Evolutionary conservation across 805 yeast species (phyloP).

Genomic region (Candida ipomoeae): DNA sequence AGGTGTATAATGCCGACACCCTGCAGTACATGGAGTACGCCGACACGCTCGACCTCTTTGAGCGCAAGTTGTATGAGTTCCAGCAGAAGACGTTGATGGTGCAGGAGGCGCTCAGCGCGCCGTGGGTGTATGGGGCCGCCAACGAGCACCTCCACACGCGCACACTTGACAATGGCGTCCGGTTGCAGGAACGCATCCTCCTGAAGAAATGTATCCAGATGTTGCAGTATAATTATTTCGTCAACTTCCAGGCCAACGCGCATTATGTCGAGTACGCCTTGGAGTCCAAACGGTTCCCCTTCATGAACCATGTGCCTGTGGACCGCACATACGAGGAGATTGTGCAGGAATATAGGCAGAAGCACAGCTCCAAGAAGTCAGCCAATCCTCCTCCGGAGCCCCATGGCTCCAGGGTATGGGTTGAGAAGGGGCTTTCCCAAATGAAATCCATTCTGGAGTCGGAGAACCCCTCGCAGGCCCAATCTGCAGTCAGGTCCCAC

Average conservation of each 20-base stretch:
- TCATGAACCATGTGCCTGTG: background rate
- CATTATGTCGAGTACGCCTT: background rate
- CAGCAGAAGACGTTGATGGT: slow-evolving; percentile 4
- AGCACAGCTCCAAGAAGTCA: background rate
- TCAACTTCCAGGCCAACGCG: slow-evolving; percentile 7
- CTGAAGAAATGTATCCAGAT: slow-evolving; percentile 3
- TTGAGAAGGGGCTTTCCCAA: background rate
- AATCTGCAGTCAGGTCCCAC: background rate
- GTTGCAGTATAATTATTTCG: slow-evolving; percentile 12
- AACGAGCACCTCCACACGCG: slow-evolving; percentile 4
- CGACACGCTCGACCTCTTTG: slow-evolving; percentile 6
- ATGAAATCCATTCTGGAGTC: background rate
- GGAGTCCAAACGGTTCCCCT: background rate
- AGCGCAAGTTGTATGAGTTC: slow-evolving; percentile 7
- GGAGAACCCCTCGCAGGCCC: background rate
- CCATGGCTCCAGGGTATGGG: background rate
- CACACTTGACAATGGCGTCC: background rate
- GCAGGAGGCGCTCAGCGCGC: background rate
- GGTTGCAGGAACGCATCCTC: slow-evolving; percentile 2
- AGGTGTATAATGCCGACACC: slow-evolving; percentile 6
- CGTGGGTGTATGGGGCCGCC: background rate
- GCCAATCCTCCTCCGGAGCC: background rate
- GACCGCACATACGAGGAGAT: background rate
- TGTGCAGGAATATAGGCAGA: background rate
- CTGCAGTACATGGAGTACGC: slow-evolving; percentile 8